Evolutionary conservation across 2,329 filamentous ascomycete species (phyloP).

Genomic region (Exophiala sp.): DNA sequence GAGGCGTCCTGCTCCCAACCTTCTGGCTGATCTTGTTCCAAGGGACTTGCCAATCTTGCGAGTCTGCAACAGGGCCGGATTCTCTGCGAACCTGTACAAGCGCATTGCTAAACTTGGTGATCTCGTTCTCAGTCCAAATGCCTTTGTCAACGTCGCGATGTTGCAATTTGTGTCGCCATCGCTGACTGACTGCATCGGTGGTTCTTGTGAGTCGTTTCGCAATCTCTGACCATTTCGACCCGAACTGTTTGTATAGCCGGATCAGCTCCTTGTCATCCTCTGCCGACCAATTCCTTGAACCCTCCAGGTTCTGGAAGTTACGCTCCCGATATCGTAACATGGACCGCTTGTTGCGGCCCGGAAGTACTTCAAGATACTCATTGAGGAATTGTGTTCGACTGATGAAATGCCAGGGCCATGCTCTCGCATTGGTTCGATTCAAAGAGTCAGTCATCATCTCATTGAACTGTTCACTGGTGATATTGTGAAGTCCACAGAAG

Average conservation of each 20-base stretch:
- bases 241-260: slow-evolving; percentile 31
- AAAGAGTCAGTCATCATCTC: slow-evolving; percentile 28
- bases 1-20: slow-evolving; percentile 24
- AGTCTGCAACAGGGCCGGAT: slow-evolving; percentile 28
- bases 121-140: slow-evolving; percentile 37
- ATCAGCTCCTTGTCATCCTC: slow-evolving; percentile 42
- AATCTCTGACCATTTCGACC: slow-evolving; percentile 38
- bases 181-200: slow-evolving; percentile 41
- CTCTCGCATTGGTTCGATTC: slow-evolving; percentile 4
- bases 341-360: slow-evolving; percentile 37
- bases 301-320: slow-evolving; percentile 40
- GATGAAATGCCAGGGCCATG: slow-evolving; percentile 24
- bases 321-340: slow-evolving; percentile 42
- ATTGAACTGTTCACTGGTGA: slow-evolving; percentile 25
- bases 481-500: slow-evolving; percentile 25
- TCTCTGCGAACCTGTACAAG: slow-evolving; percentile 26
- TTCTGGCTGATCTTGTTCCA: slow-evolving; percentile 28
- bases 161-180: slow-evolving; percentile 43
- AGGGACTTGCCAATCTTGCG: slow-evolving; percentile 29
- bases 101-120: slow-evolving; percentile 28
- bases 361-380: slow-evolving; percentile 35
- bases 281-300: slow-evolving; percentile 38
- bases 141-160: slow-evolving; percentile 37
- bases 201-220: slow-evolving; percentile 37
- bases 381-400: slow-evolving; percentile 37